Base-by-base conservation (phyloP, 2,329 filamentous ascomycete genomes). In the Sclerotinia sclerotiorum region DNA sequence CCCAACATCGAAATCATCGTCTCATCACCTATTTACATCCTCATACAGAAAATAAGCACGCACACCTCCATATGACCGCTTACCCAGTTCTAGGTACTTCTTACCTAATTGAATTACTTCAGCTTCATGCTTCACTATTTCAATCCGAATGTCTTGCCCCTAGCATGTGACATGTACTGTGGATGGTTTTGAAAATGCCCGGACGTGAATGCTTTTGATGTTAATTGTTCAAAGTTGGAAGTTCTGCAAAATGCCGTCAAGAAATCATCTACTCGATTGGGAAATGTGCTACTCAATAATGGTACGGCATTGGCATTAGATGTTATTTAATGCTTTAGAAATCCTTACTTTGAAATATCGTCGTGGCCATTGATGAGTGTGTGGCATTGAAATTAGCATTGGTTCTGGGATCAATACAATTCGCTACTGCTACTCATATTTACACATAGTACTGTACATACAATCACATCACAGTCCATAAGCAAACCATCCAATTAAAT, bases 401-500 rank as follows among this genome's bases (percentile, higher is more conserved):
- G 1, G 10, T 39, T 44, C n/a, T 27, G 13, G 35, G 6, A 19
- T 48, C 13, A 5, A 35, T 17, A 35, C 1, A 15, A 10, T 13
- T 15, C 11, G n/a, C 21, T 32, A 24, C 4, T 11, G 4, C 21
- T n/a, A 15, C 39, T 39, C 32, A 27, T 13, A 8, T 21, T 5
- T 21, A 27, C 55, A 32, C n/a, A n/a, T n/a, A n/a, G n/a, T n/a
- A n/a, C n/a, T n/a, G n/a, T n/a, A n/a, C n/a, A n/a, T n/a, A n/a
- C n/a, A 35, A 57, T 55, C 49, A 58, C 21, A n/a, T 58, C 44
- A 42, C 46, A n/a, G 5, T 60, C 29, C n/a, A 51, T 8, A 24
- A 61, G 51, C n/a, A 60, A 57, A 61, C 29, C 44, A 61, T 60
- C 55, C 24, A 32, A 32, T 48, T 21, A 10, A 48, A 44, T 35